These are phyloP conservation scores for Narthecium ossifragum DNA, from an alignment of 106 monocot genomes.

Conservation along the genomic window DNA sequence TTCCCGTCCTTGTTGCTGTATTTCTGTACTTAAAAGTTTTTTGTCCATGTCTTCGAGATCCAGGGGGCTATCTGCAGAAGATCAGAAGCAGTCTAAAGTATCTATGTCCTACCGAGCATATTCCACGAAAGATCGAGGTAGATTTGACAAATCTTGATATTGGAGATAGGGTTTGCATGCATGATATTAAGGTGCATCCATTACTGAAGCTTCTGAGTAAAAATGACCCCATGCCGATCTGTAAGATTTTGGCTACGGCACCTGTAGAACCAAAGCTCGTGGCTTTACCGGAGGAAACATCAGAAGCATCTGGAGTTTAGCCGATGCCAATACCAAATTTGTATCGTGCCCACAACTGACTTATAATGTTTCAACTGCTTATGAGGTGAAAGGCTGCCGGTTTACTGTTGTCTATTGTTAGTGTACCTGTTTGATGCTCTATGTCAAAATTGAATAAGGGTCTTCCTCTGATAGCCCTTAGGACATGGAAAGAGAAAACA, in stretches of 20 bases:
- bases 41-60: neutral
- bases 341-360: neutral
- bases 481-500: too few relatives aligned
- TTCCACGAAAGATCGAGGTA: constrained; percentile 80
- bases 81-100: constrained; percentile 55
- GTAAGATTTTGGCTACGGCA: constrained; percentile 47
- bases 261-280: constrained; percentile 16
- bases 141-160: constrained; percentile 69
- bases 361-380: neutral
- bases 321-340: neutral
- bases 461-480: neutral
- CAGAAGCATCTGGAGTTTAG: neutral
- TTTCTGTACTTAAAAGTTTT: neutral
- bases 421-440: neutral
- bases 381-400: neutral
- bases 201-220: constrained; percentile 64
- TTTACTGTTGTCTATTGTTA: neutral
- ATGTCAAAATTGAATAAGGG: too few relatives aligned
- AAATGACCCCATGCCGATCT: constrained; percentile 39
- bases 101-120: constrained; percentile 64
- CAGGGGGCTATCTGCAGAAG: constrained; percentile 87
- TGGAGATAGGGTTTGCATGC: constrained; percentile 50
- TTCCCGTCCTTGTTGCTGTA: neutral
- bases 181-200: constrained; percentile 51
- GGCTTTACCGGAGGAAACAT: constrained; percentile 1